These are phyloP conservation scores for Nicotiana tabacum DNA, from an alignment of 257 asterid species.

Conservation along the genomic window DNA sequence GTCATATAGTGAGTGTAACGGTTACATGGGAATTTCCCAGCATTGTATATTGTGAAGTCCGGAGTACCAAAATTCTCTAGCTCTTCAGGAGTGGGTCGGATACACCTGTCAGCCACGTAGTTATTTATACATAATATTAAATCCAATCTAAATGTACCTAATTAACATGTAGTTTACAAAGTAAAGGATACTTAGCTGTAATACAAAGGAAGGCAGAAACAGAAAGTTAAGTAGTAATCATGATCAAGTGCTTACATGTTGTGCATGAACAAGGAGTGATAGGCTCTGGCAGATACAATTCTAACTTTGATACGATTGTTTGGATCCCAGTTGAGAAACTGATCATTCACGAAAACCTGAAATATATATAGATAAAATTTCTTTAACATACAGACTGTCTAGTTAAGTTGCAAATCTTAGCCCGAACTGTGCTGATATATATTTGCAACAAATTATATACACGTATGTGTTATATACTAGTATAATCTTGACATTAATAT, in stretches of 20 bases:
- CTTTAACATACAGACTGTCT: not conserved
- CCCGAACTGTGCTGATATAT: no score
- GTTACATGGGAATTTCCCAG: slow-evolving; percentile 88
- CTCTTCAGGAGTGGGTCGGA: slow-evolving; percentile 87
- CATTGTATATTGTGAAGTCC: slow-evolving; percentile 93
- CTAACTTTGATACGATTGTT: slow-evolving; percentile 80
- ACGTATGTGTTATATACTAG: not conserved
- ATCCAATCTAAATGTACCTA: not conserved
- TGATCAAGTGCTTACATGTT: slow-evolving; percentile 55
- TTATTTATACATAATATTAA: slow-evolving; percentile 4
- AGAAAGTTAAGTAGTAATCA: not conserved
- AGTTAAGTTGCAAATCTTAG: not conserved
- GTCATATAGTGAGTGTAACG: slow-evolving; percentile 94
- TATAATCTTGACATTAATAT: not conserved
- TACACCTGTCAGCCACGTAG: slow-evolving; percentile 72
- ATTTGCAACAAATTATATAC: not conserved
- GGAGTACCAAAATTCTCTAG: slow-evolving; percentile 84
- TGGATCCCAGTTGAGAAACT: slow-evolving; percentile 92
- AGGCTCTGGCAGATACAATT: slow-evolving; percentile 93
- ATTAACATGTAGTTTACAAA: not conserved
- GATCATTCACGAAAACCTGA: slow-evolving; percentile 87
- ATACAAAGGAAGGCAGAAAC: not conserved
- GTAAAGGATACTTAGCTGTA: not conserved
- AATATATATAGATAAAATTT: not conserved
- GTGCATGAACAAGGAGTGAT: slow-evolving; percentile 93